Evolutionary conservation across 1,284 basidiomycete genomes (phyloP), one percentile per base, ranked within the genome.

Genomic region (Agroathelia rolfsii): DNA sequence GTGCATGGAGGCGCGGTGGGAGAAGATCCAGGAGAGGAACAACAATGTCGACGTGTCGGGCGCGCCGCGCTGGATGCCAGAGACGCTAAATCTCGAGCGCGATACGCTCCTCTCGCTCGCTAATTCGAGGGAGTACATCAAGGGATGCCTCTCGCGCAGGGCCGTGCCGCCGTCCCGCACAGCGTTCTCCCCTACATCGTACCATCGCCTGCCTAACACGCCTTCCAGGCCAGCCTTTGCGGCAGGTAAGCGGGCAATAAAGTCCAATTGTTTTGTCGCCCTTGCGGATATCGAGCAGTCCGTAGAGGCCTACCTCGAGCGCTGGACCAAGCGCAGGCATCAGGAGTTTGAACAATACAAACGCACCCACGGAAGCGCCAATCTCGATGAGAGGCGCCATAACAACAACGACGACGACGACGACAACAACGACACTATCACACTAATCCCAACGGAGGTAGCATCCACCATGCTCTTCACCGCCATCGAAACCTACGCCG

Each of bases 211-310:
- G 0, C 6, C 2, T 58, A 53, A 42, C 10, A 29, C 5, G 32
- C 41, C 3, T 22, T 24, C 19, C 24, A 36, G 13, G 9, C 9
- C 7, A 31, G 29, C 29, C 17, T 11, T 6, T 11, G 19, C 21
- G 7, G 6, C 9, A 13, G 44, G 50, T 1, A 4, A 24, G 29
- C 9, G n/a, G 19, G 18, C 29, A 16, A 20, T 21, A 11, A 18
- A 15, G 7, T 11, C 9, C 0, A 41, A 55, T 6, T 29, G 47
- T 0, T 32, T 42, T 14, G 3, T 53, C 9, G 37, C 53, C 0
- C 44, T 64, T 0, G 49, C 43, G 2, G 61, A 66, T 38, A 50
- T 66, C 7, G 61, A 64, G 35, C 31, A 28, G 8, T 41, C 47
- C 2, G 45, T 63, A 8, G 34, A 49, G 10, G 29, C 48, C 1